phyloP scores from a whole-genome alignment of 352 stramenopile genomes.

The Globisporangium radiosum region DNA sequence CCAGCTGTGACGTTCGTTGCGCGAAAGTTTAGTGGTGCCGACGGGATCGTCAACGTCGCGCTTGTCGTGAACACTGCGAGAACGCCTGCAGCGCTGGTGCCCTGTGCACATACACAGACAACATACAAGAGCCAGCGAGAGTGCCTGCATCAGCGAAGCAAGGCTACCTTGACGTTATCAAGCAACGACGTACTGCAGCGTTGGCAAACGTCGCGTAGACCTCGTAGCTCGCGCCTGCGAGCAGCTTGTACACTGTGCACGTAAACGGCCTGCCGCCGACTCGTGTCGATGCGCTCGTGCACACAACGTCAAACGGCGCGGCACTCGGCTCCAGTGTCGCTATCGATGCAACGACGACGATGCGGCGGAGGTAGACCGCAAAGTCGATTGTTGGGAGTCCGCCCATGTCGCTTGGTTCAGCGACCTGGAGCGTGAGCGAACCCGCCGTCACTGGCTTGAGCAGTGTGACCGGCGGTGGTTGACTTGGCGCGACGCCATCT shows the following conservation, averaged over 20 bases:
- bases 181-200: slow-evolving; percentile 17
- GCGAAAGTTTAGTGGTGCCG: slow-evolving; percentile 28
- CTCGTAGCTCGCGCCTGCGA: slow-evolving; percentile 37
- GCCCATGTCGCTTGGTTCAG: slow-evolving; percentile 21
- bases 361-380: slow-evolving; percentile 27
- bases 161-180: too few species aligned
- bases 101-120: slow-evolving; percentile 13
- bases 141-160: too few species aligned
- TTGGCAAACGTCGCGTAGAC: slow-evolving; percentile 37
- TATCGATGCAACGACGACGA: background rate
- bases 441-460: slow-evolving; percentile 22
- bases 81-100: slow-evolving; percentile 21
- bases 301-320: slow-evolving; percentile 7
- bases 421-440: slow-evolving; percentile 30
- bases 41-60: slow-evolving; percentile 29
- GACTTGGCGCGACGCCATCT: slow-evolving; percentile 13
- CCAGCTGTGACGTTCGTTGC: slow-evolving; percentile 32
- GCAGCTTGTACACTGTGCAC: slow-evolving; percentile 33
- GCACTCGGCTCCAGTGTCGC: background rate
- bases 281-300: slow-evolving; percentile 1
- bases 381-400: slow-evolving; percentile 26
- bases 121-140: too few species aligned
- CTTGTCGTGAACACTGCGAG: slow-evolving; percentile 18
- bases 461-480: slow-evolving; percentile 13
- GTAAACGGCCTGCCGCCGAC: background rate